These are phyloP conservation scores for Tulasnella sp. DNA, from an alignment of 768 basidiomycete species.

Conservation along the genomic window DNA sequence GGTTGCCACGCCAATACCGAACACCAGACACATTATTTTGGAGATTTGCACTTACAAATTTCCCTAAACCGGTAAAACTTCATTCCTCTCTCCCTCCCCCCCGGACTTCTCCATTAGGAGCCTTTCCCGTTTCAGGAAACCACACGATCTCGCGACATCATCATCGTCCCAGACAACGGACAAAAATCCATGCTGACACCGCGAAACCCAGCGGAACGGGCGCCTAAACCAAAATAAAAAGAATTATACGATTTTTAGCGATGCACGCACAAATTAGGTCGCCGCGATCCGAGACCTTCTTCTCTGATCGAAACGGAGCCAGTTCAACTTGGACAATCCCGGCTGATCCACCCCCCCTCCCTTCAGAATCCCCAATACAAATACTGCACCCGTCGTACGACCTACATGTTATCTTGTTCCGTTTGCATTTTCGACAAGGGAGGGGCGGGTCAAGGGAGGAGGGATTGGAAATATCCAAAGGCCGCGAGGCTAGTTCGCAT, in stretches of 20 bases:
- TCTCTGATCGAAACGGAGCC: neutral
- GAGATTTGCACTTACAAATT: neutral
- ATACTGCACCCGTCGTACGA: neutral
- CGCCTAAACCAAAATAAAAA: neutral
- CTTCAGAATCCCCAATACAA: too few relatives aligned
- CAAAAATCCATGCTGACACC: neutral
- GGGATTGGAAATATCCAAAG: neutral
- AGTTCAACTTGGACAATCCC: neutral
- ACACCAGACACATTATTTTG: neutral
- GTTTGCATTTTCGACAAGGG: neutral
- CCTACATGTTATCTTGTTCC: neutral
- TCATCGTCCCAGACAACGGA: too few relatives aligned
- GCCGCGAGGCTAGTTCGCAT: too few relatives aligned
- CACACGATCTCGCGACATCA: neutral
- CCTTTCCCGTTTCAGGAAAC: neutral
- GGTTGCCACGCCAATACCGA: slow-evolving; percentile 15
- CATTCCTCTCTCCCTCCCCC: neutral
- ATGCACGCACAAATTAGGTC: neutral
- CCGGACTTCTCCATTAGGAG: slow-evolving; percentile 14
- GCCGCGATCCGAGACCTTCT: neutral
- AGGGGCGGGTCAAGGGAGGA: neutral
- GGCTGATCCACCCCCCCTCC: neutral
- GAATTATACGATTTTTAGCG: too few relatives aligned
- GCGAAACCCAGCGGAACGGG: neutral
- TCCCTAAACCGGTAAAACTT: neutral